phyloP scores from a whole-genome alignment of 2,329 filamentous ascomycete genomes.

The Periconia digitata region DNA sequence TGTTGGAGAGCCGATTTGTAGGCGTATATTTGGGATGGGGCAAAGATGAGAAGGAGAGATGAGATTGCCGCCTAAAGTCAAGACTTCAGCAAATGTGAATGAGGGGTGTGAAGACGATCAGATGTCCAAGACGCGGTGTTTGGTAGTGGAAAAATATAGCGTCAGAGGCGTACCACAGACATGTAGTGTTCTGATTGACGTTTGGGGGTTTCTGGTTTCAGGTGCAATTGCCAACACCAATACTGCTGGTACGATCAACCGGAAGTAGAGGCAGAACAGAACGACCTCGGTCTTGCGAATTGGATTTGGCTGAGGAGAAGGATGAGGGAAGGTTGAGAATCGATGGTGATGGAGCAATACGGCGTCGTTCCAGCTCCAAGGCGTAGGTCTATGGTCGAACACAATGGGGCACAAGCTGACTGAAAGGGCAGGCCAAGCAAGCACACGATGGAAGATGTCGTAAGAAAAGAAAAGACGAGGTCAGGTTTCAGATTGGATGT shows the following conservation, averaged over 20 bases:
- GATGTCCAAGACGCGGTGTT: slow-evolving; percentile 1
- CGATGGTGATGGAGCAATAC: too few relatives aligned
- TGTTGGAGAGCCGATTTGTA: slow-evolving; percentile 24
- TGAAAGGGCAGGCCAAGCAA: background rate
- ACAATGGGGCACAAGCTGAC: too few relatives aligned
- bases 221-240: slow-evolving; percentile 1
- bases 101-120: background rate
- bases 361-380: too few relatives aligned
- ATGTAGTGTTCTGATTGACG: slow-evolving; percentile 7
- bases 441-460: background rate
- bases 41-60: slow-evolving; percentile 1
- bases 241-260: slow-evolving; percentile 10
- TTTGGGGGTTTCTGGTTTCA: too few relatives aligned
- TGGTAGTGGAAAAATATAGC: slow-evolving; percentile 9
- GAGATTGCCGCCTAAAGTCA: background rate
- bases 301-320: background rate
- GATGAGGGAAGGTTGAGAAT: slow-evolving; percentile 11
- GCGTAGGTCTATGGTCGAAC: background rate
- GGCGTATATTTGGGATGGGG: background rate
- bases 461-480: slow-evolving; percentile 11
- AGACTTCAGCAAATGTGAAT: too few relatives aligned
- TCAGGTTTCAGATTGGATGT: slow-evolving; percentile 14
- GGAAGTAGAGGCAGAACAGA: slow-evolving; percentile 5
- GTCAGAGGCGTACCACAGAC: slow-evolving; percentile 5
- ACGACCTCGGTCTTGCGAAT: background rate